Evolutionary conservation across 371 early-diverging fungal genomes (phyloP).

Genomic region (Circinella minor): DNA sequence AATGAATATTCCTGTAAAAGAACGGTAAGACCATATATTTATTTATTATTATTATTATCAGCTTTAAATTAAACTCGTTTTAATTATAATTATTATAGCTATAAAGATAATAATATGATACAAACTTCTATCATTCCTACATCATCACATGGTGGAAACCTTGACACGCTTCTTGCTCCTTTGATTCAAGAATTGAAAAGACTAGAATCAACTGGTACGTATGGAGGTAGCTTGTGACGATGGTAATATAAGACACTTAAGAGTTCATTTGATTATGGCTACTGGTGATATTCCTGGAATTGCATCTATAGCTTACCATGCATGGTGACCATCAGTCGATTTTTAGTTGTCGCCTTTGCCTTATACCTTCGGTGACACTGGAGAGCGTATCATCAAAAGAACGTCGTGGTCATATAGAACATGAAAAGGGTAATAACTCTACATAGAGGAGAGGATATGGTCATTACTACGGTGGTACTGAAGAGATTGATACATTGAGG

Average conservation of each 20-base stretch:
- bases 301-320: background rate
- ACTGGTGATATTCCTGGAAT: background rate
- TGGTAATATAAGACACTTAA: background rate
- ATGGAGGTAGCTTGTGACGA: background rate
- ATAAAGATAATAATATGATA: conserved; percentile 1
- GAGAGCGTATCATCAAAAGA: background rate
- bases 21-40: background rate
- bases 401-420: background rate
- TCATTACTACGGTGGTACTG: background rate
- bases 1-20: background rate
- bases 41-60: background rate
- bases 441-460: background rate
- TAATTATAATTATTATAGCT: background rate
- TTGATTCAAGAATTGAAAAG: background rate
- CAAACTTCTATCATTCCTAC: background rate
- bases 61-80: background rate
- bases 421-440: background rate
- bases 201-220: background rate
- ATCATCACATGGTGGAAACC: background rate
- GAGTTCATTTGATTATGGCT: background rate
- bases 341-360: background rate
- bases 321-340: background rate
- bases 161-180: background rate
- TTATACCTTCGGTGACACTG: background rate
- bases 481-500: background rate